Percentiles rank a stretch among this genome's conserved stretches.
These are phyloP conservation scores for Aspergillus incahuasiensis DNA, from an alignment of 495 filamentous ascomycete species.

Conservation along the genomic window DNA sequence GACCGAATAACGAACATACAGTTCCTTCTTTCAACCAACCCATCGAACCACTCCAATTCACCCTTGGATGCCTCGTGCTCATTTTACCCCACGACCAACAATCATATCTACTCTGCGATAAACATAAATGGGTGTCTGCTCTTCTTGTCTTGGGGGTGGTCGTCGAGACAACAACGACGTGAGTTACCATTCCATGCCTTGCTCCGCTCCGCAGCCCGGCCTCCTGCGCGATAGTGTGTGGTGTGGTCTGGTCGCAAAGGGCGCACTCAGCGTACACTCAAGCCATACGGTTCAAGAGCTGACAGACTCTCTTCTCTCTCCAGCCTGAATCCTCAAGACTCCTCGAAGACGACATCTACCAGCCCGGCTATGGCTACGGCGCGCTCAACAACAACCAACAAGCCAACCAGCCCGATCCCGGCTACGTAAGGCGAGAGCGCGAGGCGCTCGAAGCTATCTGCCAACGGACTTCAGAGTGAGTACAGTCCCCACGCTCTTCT, in stretches of 20 bases:
- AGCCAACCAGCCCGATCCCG: conserved; percentile 43
- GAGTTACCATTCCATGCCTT: conserved; percentile 17
- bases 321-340: conserved; percentile 49
- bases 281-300: conserved; percentile 8
- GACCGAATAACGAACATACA: background rate
- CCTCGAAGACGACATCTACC: conserved; percentile 50
- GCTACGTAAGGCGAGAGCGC: conserved; percentile 45
- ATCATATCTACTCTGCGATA: conserved; percentile 15
- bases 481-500: background rate
- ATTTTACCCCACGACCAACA: conserved; percentile 18
- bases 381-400: conserved; percentile 38
- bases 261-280: background rate
- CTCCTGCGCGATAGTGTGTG: background rate
- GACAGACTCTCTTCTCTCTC: conserved; percentile 15
- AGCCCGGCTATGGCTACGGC: conserved; percentile 44
- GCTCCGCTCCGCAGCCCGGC: background rate
- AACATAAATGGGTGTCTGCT: conserved; percentile 52
- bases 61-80: conserved; percentile 28
- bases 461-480: conserved; percentile 50
- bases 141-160: conserved; percentile 46
- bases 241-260: conserved; percentile 9
- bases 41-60: background rate
- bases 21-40: background rate
- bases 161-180: conserved; percentile 45
- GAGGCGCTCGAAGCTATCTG: conserved; percentile 52